phyloP scores from a whole-genome alignment of 2,329 filamentous ascomycete species.

The Calonectria naviculata region DNA sequence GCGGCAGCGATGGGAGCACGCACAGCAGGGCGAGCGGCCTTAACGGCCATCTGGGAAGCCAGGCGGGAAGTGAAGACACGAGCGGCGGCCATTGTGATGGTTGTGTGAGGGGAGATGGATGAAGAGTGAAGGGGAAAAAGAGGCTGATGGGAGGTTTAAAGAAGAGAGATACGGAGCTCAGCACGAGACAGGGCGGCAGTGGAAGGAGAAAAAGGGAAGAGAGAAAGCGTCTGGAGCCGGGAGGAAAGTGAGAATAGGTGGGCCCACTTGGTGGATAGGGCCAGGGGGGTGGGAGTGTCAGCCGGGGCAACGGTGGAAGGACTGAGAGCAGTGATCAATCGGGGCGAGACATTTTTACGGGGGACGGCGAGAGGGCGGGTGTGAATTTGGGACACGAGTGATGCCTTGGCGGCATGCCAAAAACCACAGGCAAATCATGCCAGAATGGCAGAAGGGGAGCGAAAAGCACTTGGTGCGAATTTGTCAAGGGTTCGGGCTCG shows the following conservation, averaged over 20 bases:
- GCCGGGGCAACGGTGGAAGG: conserved; percentile 48
- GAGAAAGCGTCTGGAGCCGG: conserved; percentile 50
- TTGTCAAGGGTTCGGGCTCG: conserved; percentile 32
- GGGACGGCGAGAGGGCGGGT: conserved; percentile 26
- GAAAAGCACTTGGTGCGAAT: conserved; percentile 42
- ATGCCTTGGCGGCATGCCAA: conserved; percentile 19
- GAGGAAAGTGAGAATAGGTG: conserved; percentile 49
- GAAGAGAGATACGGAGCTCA: conserved; percentile 48
- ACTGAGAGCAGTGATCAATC: conserved; percentile 40
- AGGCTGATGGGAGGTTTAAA: conserved; percentile 47
- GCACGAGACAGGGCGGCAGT: conserved; percentile 48
- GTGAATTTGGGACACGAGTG: conserved; percentile 28
- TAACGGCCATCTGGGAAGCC: conserved; percentile 80
- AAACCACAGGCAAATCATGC: conserved; percentile 12
- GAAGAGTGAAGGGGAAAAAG: conserved; percentile 39
- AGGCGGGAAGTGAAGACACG: conserved; percentile 83
- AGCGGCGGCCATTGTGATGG: conserved; percentile 83
- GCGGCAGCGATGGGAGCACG: conserved; percentile 71
- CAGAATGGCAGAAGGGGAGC: conserved; percentile 20
- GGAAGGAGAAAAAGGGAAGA: conserved; percentile 55
- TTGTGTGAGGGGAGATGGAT: conserved; percentile 52
- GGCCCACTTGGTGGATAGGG: conserved; percentile 47
- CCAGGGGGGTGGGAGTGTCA: conserved; percentile 47
- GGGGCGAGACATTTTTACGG: conserved; percentile 46
- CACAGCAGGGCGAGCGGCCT: conserved; percentile 81